Conservation (phyloP, 331 rosid species). For the Dryas integrifolia region DNA sequence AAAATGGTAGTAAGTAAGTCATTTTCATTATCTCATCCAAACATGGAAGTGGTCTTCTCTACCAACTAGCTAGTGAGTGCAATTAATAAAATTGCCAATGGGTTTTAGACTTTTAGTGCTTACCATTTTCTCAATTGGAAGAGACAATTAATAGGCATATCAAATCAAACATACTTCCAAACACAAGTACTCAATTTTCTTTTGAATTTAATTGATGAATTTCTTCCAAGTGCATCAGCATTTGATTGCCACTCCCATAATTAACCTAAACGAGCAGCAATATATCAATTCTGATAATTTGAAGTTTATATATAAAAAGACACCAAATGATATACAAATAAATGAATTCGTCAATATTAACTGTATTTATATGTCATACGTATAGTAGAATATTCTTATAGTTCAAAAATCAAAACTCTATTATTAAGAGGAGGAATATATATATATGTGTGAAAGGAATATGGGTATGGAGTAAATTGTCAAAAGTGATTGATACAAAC, state of each 20-base stretch:
- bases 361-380: no score
- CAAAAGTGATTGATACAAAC: background rate
- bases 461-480: background rate
- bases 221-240: no score
- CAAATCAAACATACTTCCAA: conserved; percentile 3
- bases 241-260: no score
- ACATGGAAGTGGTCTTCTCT: background rate
- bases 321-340: no score
- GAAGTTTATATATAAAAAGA: no score
- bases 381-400: no score
- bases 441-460: background rate
- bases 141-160: background rate
- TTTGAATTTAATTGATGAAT: no score
- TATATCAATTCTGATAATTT: no score
- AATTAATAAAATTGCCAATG: background rate
- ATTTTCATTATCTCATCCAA: conserved; percentile 2
- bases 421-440: conserved; percentile 6
- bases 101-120: conserved; percentile 12
- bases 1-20: background rate
- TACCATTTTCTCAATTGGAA: conserved; percentile 13
- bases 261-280: background rate
- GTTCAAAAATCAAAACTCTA: background rate
- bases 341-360: no score
- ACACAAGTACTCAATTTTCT: background rate
- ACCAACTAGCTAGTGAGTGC: conserved; percentile 2